phyloP scores from a whole-genome alignment of 768 basidiomycete species.

The Calocybe cyanea region DNA sequence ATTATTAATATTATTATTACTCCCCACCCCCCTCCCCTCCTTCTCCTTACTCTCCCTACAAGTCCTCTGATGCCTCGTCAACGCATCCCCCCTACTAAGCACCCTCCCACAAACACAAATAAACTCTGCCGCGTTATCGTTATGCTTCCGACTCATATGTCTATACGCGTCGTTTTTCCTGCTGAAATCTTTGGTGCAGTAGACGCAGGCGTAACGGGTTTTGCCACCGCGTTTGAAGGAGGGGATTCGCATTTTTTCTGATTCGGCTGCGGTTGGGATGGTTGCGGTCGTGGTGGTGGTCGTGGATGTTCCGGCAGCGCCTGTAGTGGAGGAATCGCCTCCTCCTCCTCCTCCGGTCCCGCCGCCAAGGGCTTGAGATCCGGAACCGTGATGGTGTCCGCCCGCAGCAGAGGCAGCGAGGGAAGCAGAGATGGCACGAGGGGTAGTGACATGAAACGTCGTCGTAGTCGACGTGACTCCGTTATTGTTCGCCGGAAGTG shows the following conservation, averaged over 20 bases:
- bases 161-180: constrained; percentile 16
- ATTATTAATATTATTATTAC: background rate
- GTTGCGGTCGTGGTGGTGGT: background rate
- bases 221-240: constrained; percentile 14
- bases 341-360: too few species aligned
- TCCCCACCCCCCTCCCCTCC: background rate
- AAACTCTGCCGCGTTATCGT: constrained; percentile 15
- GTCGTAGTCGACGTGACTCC: constrained; percentile 10
- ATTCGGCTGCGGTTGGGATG: background rate
- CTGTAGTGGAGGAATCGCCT: too few species aligned
- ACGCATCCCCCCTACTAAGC: constrained; percentile 3
- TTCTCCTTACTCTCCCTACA: constrained; percentile 4
- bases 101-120: constrained; percentile 11
- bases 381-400: background rate
- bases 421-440: constrained; percentile 5
- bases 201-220: constrained; percentile 12
- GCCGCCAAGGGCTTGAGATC: background rate
- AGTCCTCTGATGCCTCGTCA: constrained; percentile 6
- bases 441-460: constrained; percentile 9
- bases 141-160: constrained; percentile 15
- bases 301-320: background rate
- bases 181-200: constrained; percentile 11
- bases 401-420: constrained; percentile 3
- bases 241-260: constrained; percentile 12
- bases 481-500: constrained; percentile 8